Percentiles rank a stretch among this genome's conserved stretches.
Evolutionary conservation across 106 monocot genomes (phyloP).

Genomic region (Platanthera guangdongensis): DNA sequence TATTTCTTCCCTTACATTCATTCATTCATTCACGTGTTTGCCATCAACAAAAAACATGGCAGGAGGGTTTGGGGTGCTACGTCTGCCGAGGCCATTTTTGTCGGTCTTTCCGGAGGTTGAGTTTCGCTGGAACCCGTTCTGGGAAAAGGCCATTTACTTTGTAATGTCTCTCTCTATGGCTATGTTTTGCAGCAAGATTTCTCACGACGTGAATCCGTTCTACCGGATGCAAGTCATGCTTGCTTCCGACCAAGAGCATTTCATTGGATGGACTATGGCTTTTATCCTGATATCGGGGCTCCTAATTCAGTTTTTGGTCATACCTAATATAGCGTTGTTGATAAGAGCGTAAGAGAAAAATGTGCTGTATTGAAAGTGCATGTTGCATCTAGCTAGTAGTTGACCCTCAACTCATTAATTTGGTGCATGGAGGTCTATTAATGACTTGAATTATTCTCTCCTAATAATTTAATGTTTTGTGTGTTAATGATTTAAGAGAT

Average conservation of each 20-base stretch:
- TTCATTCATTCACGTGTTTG: no score
- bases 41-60: constrained; percentile 4
- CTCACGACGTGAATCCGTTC: constrained; percentile 16
- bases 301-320: constrained; percentile 16
- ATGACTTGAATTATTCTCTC: neutral
- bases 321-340: constrained; percentile 18
- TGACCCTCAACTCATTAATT: no score
- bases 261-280: constrained; percentile 15
- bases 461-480: no score
- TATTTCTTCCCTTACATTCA: no score
- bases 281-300: constrained; percentile 19
- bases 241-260: constrained; percentile 14
- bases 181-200: constrained; percentile 17
- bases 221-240: constrained; percentile 21
- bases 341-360: constrained; percentile 17
- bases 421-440: no score
- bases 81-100: constrained; percentile 16
- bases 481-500: no score
- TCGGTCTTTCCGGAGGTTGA: constrained; percentile 15
- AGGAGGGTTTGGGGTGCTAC: constrained; percentile 19
- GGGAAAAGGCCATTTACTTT: constrained; percentile 15
- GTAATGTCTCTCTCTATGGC: constrained; percentile 16
- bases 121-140: constrained; percentile 19
- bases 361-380: no score
- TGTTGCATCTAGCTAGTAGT: no score